Conservation (phyloP, 306 rosid species). For the Abrus pulchellus region DNA sequence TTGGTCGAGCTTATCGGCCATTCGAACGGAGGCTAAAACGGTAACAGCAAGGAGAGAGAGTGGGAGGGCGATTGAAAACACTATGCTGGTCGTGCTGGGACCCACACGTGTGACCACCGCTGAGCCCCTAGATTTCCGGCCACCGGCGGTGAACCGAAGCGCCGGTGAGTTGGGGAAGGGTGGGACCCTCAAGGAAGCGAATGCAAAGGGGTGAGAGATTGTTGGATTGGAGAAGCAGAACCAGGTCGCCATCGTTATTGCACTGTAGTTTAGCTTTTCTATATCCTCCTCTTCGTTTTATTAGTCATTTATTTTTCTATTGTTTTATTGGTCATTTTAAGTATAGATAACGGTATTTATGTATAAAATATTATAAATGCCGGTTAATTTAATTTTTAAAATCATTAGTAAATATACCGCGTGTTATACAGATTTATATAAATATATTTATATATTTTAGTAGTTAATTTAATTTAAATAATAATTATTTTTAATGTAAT, state of each 20-base stretch:
- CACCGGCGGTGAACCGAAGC: constrained; percentile 18
- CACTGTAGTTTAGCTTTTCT: background rate
- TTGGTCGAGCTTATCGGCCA: constrained; percentile 73
- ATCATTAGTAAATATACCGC: too few relatives aligned
- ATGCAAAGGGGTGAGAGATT: constrained; percentile 36
- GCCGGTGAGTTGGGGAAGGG: constrained; percentile 38
- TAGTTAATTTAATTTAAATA: too few relatives aligned
- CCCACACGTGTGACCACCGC: constrained; percentile 71
- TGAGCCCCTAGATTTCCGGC: constrained; percentile 45
- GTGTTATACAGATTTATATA: too few relatives aligned
- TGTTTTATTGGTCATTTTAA: too few relatives aligned
- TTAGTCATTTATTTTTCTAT: too few relatives aligned
- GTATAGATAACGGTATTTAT: too few relatives aligned
- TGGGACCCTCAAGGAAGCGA: constrained; percentile 43
- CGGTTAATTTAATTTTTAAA: too few relatives aligned
- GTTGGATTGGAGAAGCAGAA: constrained; percentile 55
- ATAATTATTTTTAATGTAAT: too few relatives aligned
- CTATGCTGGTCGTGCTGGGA: constrained; percentile 60
- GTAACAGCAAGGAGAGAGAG: constrained; percentile 75
- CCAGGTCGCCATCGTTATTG: constrained; percentile 61
- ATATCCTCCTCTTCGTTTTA: background rate
- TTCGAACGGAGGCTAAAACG: constrained; percentile 63
- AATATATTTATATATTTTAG: too few relatives aligned
- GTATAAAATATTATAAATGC: too few relatives aligned
- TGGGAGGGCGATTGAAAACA: constrained; percentile 74